Evolutionary conservation across 179 eudicot genomes (phyloP).

Genomic region (Corrigiola litoralis): DNA sequence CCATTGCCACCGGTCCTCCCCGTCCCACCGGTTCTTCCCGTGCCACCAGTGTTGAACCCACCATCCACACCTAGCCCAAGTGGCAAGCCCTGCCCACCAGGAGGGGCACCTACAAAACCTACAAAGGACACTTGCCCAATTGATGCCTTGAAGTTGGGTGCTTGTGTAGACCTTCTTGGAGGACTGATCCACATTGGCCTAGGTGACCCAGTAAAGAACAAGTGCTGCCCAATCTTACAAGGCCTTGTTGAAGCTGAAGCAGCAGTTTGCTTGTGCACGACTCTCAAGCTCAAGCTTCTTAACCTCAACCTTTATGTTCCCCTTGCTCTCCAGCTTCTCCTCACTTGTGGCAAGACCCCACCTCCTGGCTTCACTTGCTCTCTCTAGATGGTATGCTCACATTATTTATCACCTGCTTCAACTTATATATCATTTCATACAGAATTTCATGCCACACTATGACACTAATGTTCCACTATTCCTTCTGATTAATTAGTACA

Average conservation of each 20-base stretch:
- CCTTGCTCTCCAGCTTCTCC: conserved; percentile 74
- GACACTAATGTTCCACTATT: not conserved
- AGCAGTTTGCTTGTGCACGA: conserved; percentile 80
- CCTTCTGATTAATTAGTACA: too few relatives aligned
- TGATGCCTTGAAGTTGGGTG: conserved; percentile 68
- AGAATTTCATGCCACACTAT: not conserved
- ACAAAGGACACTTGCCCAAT: conserved; percentile 52
- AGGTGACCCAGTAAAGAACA: conserved; percentile 59
- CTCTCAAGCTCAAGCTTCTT: conserved; percentile 68
- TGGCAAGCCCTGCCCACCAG: conserved; percentile 44
- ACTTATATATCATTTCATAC: not conserved
- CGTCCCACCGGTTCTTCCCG: conserved; percentile 19
- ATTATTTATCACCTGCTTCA: not conserved
- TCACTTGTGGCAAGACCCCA: conserved; percentile 87
- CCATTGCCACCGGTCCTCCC: conserved; percentile 25
- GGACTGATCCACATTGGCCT: conserved; percentile 74
- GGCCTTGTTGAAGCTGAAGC: conserved; percentile 78
- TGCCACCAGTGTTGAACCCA: conserved; percentile 28
- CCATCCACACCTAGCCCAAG: conserved; percentile 23
- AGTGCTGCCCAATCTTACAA: conserved; percentile 71
- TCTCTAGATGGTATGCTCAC: conserved; percentile 31
- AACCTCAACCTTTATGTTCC: conserved; percentile 68
- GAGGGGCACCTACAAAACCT: conserved; percentile 2
- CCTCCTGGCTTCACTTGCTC: conserved; percentile 92
- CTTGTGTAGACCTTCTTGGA: conserved; percentile 87